Evolutionary conservation across 345 rosid genomes (phyloP), one percentile per base, ranked within the genome.

Genomic region (Linum tenue): DNA sequence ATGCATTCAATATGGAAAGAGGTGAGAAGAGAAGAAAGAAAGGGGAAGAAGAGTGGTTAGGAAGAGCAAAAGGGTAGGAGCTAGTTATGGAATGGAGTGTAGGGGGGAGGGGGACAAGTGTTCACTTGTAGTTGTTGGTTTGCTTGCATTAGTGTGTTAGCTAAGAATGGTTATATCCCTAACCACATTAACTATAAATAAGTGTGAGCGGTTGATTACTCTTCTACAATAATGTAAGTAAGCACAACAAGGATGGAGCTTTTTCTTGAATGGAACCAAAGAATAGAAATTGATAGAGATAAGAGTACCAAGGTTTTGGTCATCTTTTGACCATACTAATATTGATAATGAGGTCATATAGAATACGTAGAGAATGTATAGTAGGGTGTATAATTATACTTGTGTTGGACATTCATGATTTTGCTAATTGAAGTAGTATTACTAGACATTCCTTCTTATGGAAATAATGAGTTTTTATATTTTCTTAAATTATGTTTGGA

Each of bases 131-230:
- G 31, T 22, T 22, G 38, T 60, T 12, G 42, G 12, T 60, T 60
- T 60, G 63, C 63, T 60, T 60, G 63, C 6, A 35, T 35, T 62
- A 40, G 50, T 61, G 64, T 61, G 43, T 61, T 61, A 61, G 64
- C 35, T 61, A 22, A 40, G 42, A 37, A 40, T 61, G 10, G n/a
- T 31, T 16, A 9, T 9, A 59, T 37, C 40, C 35, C 11, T 48
- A 6, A 48, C 14, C 14, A 48, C 11, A 1, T 4, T 41, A 41
- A 41, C 9, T 4, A 41, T 41, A 41, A 14, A 57, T 1, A 2
- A 60, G 37, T 36, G 64, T 9, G 64, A 60, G 42, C 43, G 64
- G 64, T 60, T 60, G 38, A n/a, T 60, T 60, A 5, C 64, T 38
- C 37, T 7, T 1, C 43, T 60, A 6, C n/a, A 4, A 35, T 60